A percentile compares a stretch with the other conserved stretches of the same genome.
phyloP scores from a whole-genome alignment of 2,329 filamentous ascomycete species.

The Daldinia sp. region DNA sequence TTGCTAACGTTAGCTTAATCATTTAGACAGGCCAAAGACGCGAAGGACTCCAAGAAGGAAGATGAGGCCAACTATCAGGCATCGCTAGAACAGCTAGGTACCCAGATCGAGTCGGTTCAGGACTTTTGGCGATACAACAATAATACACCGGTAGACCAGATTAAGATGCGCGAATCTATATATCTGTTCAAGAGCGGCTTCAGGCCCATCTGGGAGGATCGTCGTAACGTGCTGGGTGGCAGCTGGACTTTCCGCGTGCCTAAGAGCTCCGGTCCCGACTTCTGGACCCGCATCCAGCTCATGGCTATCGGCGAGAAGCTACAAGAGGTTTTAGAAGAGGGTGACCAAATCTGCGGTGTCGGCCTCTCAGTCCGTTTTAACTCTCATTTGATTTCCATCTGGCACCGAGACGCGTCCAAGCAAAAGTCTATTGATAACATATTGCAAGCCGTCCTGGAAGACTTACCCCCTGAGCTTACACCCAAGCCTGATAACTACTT shows the following conservation, averaged over 20 bases:
- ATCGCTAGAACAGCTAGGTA: conserved; percentile 71
- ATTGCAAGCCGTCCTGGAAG: conserved; percentile 77
- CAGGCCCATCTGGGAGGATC: conserved; percentile 84
- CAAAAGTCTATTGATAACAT: conserved; percentile 82
- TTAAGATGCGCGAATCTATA: conserved; percentile 81
- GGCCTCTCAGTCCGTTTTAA: conserved; percentile 91
- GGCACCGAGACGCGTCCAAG: conserved; percentile 90
- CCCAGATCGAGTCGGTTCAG: conserved; percentile 81
- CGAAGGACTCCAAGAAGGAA: conserved; percentile 58
- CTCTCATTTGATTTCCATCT: conserved; percentile 87
- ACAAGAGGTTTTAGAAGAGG: conserved; percentile 77
- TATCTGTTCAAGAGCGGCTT: conserved; percentile 85
- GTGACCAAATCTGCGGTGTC: conserved; percentile 89
- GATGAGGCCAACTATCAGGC: conserved; percentile 61
- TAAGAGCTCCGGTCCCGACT: conserved; percentile 77
- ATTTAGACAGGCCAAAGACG: conserved; percentile 59
- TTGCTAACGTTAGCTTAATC: conserved; percentile 11
- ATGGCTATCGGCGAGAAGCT: conserved; percentile 86
- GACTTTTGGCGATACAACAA: conserved; percentile 88
- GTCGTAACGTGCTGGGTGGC: conserved; percentile 85
- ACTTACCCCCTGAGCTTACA: conserved; percentile 77
- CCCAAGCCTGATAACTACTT: conserved; percentile 80
- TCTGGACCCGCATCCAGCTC: conserved; percentile 85
- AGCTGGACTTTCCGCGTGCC: conserved; percentile 93
- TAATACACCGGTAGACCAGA: conserved; percentile 80